Evolutionary conservation across 148 eudicot species (phyloP), one percentile per base, ranked within the genome.

Genomic region (Heliamphora exappendiculata): DNA sequence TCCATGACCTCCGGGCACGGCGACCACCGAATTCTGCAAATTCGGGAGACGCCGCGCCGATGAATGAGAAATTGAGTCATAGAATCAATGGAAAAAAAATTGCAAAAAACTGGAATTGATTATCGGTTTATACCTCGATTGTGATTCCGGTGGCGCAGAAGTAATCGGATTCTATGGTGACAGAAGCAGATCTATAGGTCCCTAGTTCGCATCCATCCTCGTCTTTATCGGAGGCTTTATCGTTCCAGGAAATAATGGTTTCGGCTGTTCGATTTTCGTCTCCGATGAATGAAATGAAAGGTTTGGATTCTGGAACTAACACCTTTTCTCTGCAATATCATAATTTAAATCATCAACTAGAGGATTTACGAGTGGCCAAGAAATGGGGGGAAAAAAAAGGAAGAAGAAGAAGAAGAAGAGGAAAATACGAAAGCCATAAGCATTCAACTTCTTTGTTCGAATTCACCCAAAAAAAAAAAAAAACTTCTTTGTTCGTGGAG

Each of bases 281-380:
- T 41, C 99, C 99, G 12, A 95, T 88, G 75, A 95, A 89, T 7
- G 99, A 95, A 17, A 95, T 81, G 72, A 85, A 95, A 1, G 96
- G 91, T 80, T 95, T 95, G 4, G 80, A 72, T 14, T 75, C 85
- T 72, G 93, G 96, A 55, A 95, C 81, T 0, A 76, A 34, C 53
- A 95, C 94, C 77, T 89, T 92, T 59, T 95, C 99, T 77, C 96
- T 95, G 88, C 81, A 62, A 57, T n/a, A 70, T 66, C 57, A 26
- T 17, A 39, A 20, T 62, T 6, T 26, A 28, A 7, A 31, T 63
- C 28, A 10, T 67, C 17, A 63, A 5, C 20, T 19, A 64, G 6
- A 1, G 33, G 36, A 33, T 14, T 64, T 34, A 2, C 20, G 20
- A 17, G 58, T 19, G 3, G 50, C 50, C 50, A 47, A 47, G 2